Percentiles rank a stretch among this genome's conserved stretches.
These are phyloP conservation scores for Candida morakotiae DNA, from an alignment of 805 yeast species.

Conservation along the genomic window DNA sequence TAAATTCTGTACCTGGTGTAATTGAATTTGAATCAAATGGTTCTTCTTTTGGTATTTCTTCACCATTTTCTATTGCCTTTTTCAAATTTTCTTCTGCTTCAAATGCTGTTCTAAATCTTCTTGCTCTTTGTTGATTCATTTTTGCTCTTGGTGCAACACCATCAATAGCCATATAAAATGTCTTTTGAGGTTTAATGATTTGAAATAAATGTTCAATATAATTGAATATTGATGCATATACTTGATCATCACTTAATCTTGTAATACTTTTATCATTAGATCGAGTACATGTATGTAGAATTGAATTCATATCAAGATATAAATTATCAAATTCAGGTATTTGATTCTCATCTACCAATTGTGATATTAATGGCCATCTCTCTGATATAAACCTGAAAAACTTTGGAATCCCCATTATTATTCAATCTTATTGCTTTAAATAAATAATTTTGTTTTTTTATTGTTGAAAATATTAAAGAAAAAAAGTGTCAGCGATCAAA, in stretches of 20 bases:
- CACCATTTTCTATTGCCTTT: conserved; percentile 72
- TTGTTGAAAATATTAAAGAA: background rate
- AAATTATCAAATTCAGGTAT: conserved; percentile 93
- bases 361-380: conserved; percentile 97
- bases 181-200: conserved; percentile 79
- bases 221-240: conserved; percentile 86
- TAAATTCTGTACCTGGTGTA: conserved; percentile 96
- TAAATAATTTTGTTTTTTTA: background rate
- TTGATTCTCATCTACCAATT: conserved; percentile 66
- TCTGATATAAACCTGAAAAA: conserved; percentile 95
- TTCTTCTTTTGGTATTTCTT: conserved; percentile 72
- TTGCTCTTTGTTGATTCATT: conserved; percentile 95
- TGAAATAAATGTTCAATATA: conserved; percentile 92
- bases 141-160: conserved; percentile 99
- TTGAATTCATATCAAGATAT: conserved; percentile 96
- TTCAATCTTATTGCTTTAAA: background rate
- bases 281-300: conserved; percentile 90
- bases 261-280: conserved; percentile 63
- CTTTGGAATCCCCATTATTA: conserved; percentile 78
- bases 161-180: conserved; percentile 94
- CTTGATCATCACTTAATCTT: conserved; percentile 81
- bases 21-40: conserved; percentile 91
- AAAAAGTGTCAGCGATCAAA: too few relatives aligned
- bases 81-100: conserved; percentile 81
- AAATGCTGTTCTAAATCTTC: conserved; percentile 90